Evolutionary conservation across 2,329 filamentous ascomycete species (phyloP), one percentile per base, ranked within the genome.

Genomic region (Lasiodiplodia sp.): DNA sequence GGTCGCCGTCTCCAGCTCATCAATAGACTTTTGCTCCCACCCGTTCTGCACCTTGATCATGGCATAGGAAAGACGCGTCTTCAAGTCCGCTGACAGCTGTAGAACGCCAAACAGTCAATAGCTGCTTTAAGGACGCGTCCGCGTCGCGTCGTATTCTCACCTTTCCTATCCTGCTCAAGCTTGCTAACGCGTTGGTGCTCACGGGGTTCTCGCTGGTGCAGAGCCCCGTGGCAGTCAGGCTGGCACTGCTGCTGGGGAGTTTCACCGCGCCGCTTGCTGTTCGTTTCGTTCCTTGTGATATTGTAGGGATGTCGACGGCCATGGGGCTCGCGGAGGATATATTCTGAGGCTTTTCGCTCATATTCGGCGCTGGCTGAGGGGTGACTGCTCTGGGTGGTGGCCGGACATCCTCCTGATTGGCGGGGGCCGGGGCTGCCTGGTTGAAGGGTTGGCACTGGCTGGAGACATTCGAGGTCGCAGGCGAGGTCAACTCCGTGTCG

Each of bases 1-100:
- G 74, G 51, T 68, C 12, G 31, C 60, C 74, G 47, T 74, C 73
- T 95, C 93, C 37, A 95, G 87, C 79, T 95, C 92, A 67, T 91
- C 89, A 69, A 96, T 88, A 21, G 89, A 89, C 71, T 91, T 89
- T 62, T 90, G 87, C 80, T 97, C 92, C 91, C 94, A 96, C 69
- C 93, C 93, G 76, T 96, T 90, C 71, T 81, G 93, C 51, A 97
- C 92, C 80, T 97, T 97, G 77, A 96, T 87, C 87, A 97, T 96
- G 71, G 95, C 95, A 79, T 97, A 97, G 7, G 93, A 93, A 34
- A 98, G 86, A 74, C 93, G 91, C 63, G 93, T 90, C 76, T 91
- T 91, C 65, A 98, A 86, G 76, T 95, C 92, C 67, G 90, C 88
- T 51, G 92, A 93, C 66, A 93, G 82, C 91, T 94, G 77, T 56